Evolutionary conservation across 2,329 filamentous ascomycete species (phyloP).

Genomic region (Sordariomycetes sp.): DNA sequence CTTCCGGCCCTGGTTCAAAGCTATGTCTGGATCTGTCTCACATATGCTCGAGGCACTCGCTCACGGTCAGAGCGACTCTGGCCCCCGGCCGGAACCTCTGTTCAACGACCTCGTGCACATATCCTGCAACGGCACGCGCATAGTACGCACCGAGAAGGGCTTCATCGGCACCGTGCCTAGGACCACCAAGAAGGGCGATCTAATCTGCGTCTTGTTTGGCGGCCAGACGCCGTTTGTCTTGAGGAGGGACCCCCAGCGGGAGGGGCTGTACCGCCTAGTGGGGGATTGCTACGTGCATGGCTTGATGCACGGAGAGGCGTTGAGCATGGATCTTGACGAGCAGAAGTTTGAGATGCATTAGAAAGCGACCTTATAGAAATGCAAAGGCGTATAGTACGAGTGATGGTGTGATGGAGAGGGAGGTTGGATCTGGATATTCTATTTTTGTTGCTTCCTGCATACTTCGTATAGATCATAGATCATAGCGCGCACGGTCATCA

Average conservation of each 20-base stretch:
- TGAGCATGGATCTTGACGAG: constrained; percentile 12
- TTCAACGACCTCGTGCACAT: constrained; percentile 7
- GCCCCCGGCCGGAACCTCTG: constrained; percentile 3
- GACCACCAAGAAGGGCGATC: constrained; percentile 5
- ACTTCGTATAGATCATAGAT: background rate
- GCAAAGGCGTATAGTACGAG: too few relatives aligned
- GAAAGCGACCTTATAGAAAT: too few relatives aligned
- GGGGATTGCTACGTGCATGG: constrained; percentile 23
- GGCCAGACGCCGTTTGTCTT: constrained; percentile 9
- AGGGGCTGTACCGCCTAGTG: constrained; percentile 4
- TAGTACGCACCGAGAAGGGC: constrained; percentile 3
- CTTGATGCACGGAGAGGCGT: constrained; percentile 23
- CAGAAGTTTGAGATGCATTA: constrained; percentile 15
- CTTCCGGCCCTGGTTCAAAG: constrained; percentile 7
- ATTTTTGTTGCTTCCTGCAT: background rate
- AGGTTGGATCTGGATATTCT: background rate
- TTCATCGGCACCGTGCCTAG: constrained; percentile 6
- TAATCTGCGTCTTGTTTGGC: constrained; percentile 7
- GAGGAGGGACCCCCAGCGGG: background rate
- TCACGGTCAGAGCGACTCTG: constrained; percentile 2
- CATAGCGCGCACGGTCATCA: background rate
- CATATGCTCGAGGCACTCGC: constrained; percentile 5
- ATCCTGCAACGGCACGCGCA: constrained; percentile 6
- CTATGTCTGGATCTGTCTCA: constrained; percentile 1
- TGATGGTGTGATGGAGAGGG: background rate